Evolutionary conservation across 2,329 filamentous ascomycete species (phyloP).

Genomic region (Colletotrichum cordylinicola): DNA sequence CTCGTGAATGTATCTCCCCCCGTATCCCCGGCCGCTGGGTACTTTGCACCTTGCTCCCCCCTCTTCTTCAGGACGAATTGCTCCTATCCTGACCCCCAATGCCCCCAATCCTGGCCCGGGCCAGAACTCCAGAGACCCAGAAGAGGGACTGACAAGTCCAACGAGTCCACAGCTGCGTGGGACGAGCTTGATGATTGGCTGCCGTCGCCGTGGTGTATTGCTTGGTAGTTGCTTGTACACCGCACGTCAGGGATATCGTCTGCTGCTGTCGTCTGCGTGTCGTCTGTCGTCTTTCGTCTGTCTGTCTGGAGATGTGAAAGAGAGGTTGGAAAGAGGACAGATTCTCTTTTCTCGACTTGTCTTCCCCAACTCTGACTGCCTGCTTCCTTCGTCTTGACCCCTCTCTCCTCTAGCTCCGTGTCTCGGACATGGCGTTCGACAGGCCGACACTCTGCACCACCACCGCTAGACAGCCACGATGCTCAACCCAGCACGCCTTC

Average conservation of each 20-base stretch:
- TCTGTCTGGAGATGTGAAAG: not conserved
- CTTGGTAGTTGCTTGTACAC: slow-evolving; percentile 15
- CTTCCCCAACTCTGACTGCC: not conserved
- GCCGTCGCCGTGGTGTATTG: not conserved
- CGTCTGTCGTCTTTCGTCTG: not conserved
- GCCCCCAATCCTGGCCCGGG: not conserved
- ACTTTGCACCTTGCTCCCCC: not conserved
- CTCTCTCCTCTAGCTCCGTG: not conserved
- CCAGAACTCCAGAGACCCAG: slow-evolving; percentile 1
- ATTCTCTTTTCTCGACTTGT: not conserved
- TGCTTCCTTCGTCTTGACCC: not conserved
- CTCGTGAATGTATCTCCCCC: not conserved
- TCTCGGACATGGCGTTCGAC: not conserved
- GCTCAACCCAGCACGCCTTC: not conserved
- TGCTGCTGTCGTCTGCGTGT: not conserved
- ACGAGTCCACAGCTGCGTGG: not conserved
- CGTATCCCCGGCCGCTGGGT: not conserved
- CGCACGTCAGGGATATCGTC: not conserved
- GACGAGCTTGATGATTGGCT: not conserved
- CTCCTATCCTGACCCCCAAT: slow-evolving; percentile 2
- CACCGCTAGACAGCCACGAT: not conserved
- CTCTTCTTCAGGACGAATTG: slow-evolving; percentile 12
- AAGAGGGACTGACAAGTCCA: not conserved
- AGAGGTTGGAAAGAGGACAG: not conserved
- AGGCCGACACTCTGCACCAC: not conserved